A percentile compares a stretch with the other conserved stretches of the same genome.
phyloP scores from a whole-genome alignment of 306 rosid species.

The Gastrolobium bilobum region DNA sequence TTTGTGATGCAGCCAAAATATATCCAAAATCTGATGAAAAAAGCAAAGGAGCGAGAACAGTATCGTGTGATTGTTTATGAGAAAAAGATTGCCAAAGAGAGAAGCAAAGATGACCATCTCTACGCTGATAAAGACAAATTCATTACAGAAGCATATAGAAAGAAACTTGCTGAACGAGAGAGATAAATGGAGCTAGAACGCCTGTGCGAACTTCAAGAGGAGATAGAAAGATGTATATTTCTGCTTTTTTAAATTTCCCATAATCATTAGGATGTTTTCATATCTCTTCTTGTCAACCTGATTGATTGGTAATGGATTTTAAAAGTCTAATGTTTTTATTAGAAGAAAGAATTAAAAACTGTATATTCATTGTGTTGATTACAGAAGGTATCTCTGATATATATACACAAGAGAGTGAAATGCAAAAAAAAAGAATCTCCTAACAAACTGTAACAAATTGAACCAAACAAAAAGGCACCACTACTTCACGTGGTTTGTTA shows the following conservation, averaged over 20 bases:
- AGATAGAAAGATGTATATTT: conserved; percentile 81
- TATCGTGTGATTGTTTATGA: conserved; percentile 80
- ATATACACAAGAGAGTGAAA: no score
- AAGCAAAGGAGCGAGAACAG: conserved; percentile 73
- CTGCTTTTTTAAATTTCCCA: conserved; percentile 2
- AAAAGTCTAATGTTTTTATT: conserved; percentile 3
- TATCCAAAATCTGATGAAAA: conserved; percentile 66
- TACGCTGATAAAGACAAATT: conserved; percentile 86
- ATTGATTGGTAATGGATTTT: conserved; percentile 33
- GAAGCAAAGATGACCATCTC: conserved; percentile 89
- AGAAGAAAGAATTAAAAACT: no score
- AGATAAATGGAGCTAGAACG: conserved; percentile 87
- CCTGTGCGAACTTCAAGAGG: conserved; percentile 72
- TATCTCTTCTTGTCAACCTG: conserved; percentile 38
- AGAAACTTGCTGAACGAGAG: conserved; percentile 82
- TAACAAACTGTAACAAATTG: no score
- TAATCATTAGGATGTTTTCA: conserved; percentile 15
- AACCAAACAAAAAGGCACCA: no score
- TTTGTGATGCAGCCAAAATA: conserved; percentile 80
- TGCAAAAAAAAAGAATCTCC: no score
- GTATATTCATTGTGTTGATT: no score
- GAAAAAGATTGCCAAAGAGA: conserved; percentile 86
- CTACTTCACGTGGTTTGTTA: no score
- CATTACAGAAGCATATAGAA: conserved; percentile 84
- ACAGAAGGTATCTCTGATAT: no score